These are phyloP conservation scores for Prunus armeniaca DNA, from an alignment of 306 rosid species.

Conservation along the genomic window DNA sequence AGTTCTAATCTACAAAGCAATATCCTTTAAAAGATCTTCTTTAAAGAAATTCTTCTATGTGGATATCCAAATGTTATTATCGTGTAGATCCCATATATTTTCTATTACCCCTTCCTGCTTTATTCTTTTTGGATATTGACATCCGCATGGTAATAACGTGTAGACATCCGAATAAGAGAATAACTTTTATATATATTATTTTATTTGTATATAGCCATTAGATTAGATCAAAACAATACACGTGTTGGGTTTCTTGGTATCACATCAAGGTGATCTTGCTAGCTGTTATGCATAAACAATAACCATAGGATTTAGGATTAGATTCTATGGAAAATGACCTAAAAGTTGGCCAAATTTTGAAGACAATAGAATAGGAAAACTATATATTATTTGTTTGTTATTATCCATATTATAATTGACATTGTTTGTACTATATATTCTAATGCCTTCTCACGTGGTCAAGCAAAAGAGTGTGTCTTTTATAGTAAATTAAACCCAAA, in stretches of 20 bases:
- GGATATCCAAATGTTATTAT: accelerated
- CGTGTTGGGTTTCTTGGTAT: constrained; percentile 46
- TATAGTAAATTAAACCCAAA: constrained; percentile 25
- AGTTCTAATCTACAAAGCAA: too few species aligned
- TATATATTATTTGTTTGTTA: background rate
- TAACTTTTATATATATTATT: too few species aligned
- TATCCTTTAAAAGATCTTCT: too few species aligned
- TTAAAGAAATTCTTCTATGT: too few species aligned
- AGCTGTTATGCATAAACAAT: constrained; percentile 14
- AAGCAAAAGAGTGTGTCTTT: constrained; percentile 31
- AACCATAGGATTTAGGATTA: background rate
- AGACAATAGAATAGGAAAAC: background rate
- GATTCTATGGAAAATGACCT: background rate
- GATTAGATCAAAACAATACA: constrained; percentile 49
- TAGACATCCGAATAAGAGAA: too few species aligned
- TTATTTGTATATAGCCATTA: background rate
- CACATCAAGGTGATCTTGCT: constrained; percentile 17
- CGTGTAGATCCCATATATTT: accelerated
- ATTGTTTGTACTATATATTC: constrained; percentile 1
- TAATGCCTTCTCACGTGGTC: constrained; percentile 4
- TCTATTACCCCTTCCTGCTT: too few species aligned
- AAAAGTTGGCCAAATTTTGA: background rate
- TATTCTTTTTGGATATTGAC: too few species aligned
- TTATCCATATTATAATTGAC: background rate
- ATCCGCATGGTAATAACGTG: too few species aligned